Evolutionary conservation across 2,329 filamentous ascomycete genomes (phyloP).

Genomic region (Xylaria sp.): DNA sequence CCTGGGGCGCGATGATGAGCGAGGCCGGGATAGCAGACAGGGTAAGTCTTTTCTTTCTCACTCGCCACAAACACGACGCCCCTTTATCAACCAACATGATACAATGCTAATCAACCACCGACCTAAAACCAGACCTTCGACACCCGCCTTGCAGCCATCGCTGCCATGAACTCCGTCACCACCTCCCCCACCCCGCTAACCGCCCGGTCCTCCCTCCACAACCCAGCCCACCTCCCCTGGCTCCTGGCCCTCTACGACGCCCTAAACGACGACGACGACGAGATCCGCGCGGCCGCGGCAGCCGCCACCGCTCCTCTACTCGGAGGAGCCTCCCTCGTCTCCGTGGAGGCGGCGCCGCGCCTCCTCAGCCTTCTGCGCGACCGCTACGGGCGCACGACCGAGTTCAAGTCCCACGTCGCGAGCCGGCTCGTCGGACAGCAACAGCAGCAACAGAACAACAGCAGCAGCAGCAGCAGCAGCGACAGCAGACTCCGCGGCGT

Average conservation of each 20-base stretch:
- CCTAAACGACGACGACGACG: constrained; percentile 89
- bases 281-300: constrained; percentile 72
- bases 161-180: constrained; percentile 56
- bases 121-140: constrained; percentile 58
- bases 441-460: constrained; percentile 16
- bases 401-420: constrained; percentile 46
- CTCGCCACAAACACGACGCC: background rate
- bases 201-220: constrained; percentile 26
- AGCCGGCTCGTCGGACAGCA: constrained; percentile 46
- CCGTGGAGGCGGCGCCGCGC: constrained; percentile 49
- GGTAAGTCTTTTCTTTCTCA: constrained; percentile 39
- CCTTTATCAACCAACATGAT: too few species aligned
- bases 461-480: background rate
- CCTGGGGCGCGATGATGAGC: constrained; percentile 55
- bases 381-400: constrained; percentile 38
- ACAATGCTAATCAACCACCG: too few species aligned
- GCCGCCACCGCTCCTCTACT: constrained; percentile 51
- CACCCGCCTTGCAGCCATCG: constrained; percentile 61
- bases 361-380: constrained; percentile 48
- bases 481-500: too few species aligned
- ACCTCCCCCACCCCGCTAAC: constrained; percentile 31
- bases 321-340: constrained; percentile 44
- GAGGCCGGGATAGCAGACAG: constrained; percentile 52
- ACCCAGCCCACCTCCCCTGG: constrained; percentile 52
- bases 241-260: constrained; percentile 73